Evolutionary conservation across 495 filamentous ascomycete genomes (phyloP), one percentile per base, ranked within the genome.

Genomic region (Cercophora sp.): DNA sequence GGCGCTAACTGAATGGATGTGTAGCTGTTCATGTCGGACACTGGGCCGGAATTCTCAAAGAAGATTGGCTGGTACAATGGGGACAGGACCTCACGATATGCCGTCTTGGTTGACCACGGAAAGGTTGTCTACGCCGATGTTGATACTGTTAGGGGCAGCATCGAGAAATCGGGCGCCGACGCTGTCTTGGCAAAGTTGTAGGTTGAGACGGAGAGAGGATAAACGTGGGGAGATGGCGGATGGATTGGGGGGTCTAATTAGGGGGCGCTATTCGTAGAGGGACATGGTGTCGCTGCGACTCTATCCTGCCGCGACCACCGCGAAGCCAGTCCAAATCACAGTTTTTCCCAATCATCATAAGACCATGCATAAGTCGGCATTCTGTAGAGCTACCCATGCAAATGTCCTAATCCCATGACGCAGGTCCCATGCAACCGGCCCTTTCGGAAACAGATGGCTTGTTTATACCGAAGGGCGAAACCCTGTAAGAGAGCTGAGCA

Each of bases 121-220:
- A 94, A 87, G 76, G 79, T 97, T 61, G 78, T 72, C 61, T 96
- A 96, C 72, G 89, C 91, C 43, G 88, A 88, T 72, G 84, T 84
- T 66, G 87, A 92, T 73, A 77, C 79, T 48, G 78, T 74, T 5
- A 80, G 82, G 62, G 82, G 89, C 66, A 80, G 85, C 47, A 84
- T 78, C 51, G 82, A 79, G 48, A 83, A 85, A 39, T 87, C 86
- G 9, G 81, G 86, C 37, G 88, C 85, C 49, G 88, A 92, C 55
- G 79, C 81, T 29, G 81, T 91, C 41, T 69, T 88, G 55, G 77
- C 85, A 34, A 82, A 83, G 70, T 76, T 89, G 43, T 89, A 75
- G 64, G 45, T 25, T 3, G 3, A 23, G 47, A 25, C 16, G 16
- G 22, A n/a, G n/a, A n/a, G 13, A 24, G 47, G 19, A 15, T 26